phyloP scores from a whole-genome alignment of 768 basidiomycete species.

The Rubroboletus pulcherrimus region DNA sequence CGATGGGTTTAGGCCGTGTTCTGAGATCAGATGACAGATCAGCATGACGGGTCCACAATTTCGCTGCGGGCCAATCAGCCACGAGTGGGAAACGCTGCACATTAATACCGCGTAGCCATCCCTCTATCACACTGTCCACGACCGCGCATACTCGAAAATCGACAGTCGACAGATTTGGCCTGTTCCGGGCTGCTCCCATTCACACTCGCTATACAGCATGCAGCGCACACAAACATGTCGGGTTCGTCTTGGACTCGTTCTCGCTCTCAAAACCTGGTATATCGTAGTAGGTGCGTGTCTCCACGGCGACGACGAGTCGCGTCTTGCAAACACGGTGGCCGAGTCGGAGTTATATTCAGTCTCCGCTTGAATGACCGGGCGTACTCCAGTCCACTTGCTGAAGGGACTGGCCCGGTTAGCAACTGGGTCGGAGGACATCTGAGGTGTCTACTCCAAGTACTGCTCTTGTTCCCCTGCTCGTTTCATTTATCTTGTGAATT shows the following conservation, averaged over 20 bases:
- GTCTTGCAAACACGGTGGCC: conserved; percentile 6
- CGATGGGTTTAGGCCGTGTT: background rate
- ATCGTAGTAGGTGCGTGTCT: background rate
- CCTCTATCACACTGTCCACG: conserved; percentile 15
- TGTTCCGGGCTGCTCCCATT: background rate
- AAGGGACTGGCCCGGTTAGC: conserved; percentile 9
- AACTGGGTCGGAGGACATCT: conserved; percentile 5
- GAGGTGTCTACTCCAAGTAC: background rate
- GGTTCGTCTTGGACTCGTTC: background rate
- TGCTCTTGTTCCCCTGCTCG: background rate
- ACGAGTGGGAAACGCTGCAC: conserved; percentile 20
- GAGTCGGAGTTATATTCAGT: background rate
- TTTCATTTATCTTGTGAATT: conserved; percentile 5
- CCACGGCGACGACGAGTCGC: conserved; percentile 8
- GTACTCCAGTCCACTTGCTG: background rate
- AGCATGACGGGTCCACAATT: conserved; percentile 3
- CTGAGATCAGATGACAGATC: conserved; percentile 13
- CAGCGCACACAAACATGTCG: background rate
- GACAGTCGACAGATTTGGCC: background rate
- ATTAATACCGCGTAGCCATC: conserved; percentile 8
- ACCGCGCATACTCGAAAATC: background rate
- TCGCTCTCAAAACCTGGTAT: background rate
- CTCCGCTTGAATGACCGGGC: conserved; percentile 16
- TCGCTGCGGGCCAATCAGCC: conserved; percentile 13
- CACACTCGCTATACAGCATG: background rate